A percentile compares a stretch with the other conserved stretches of the same genome.
These are phyloP conservation scores for Saccharomycopsis malanga DNA, from an alignment of 805 yeast genomes.

Conservation along the genomic window DNA sequence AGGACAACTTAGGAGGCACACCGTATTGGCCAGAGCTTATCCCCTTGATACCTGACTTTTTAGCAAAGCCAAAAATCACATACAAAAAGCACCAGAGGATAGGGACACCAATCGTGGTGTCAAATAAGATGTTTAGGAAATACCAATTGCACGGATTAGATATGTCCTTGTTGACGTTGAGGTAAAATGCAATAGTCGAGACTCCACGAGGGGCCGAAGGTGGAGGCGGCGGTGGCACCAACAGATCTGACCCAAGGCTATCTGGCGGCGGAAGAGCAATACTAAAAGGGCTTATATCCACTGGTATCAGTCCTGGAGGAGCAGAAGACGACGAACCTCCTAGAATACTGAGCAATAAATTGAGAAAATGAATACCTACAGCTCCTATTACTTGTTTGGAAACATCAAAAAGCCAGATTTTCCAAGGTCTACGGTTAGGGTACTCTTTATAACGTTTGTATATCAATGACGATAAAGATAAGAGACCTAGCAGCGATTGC, in stretches of 20 bases:
- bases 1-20: slow-evolving; percentile 38
- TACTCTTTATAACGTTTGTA: slow-evolving; percentile 71
- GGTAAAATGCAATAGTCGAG: slow-evolving; percentile 15
- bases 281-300: slow-evolving; percentile 10
- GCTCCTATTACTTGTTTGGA: slow-evolving; percentile 88
- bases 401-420: slow-evolving; percentile 84
- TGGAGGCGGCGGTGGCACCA: neutral
- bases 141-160: slow-evolving; percentile 92
- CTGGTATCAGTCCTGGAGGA: neutral
- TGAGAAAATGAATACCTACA: slow-evolving; percentile 71
- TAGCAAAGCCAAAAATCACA: slow-evolving; percentile 41
- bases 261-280: neutral
- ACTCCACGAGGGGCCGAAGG: slow-evolving; percentile 6
- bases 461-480: slow-evolving; percentile 68
- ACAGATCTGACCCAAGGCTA: neutral
- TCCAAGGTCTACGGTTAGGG: slow-evolving; percentile 78
- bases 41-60: slow-evolving; percentile 40
- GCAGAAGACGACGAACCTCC: slow-evolving; percentile 29
- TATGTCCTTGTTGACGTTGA: slow-evolving; percentile 30
- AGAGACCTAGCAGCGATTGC: slow-evolving; percentile 67
- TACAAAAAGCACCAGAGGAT: slow-evolving; percentile 56
- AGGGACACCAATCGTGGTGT: slow-evolving; percentile 91
- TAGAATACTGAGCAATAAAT: slow-evolving; percentile 62
- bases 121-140: slow-evolving; percentile 78
- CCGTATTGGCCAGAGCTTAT: slow-evolving; percentile 40